Evolutionary conservation across 1,284 basidiomycete species (phyloP), one percentile per base, ranked within the genome.

Genomic region (Moniliophthora roreri): DNA sequence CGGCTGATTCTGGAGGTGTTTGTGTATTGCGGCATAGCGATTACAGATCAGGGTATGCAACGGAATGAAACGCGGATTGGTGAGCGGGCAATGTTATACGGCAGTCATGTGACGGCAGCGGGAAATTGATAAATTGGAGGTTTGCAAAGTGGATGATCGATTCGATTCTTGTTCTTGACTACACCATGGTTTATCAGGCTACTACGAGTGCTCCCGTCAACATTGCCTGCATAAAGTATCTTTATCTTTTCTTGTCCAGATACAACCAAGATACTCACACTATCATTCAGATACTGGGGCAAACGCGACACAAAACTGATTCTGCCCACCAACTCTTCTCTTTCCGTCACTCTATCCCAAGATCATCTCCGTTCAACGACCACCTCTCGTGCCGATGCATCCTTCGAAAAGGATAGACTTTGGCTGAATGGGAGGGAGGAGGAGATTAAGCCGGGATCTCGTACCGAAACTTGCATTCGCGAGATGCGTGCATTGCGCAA

Each of bases 341-440:
- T 99, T 26, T 98, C 95, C 2, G 93, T 99, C 47, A 99, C 97
- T 2, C 87, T 99, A 54, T 91, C 92, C 67, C 97, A 99, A 73
- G 94, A 98, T 73, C 91, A 99, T 65, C 82, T 99, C 21, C 82
- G 93, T 54, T 93, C 93, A 1, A 96, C 94, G 7, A 99, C 96
- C 3, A 94, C 95, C 0, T 93, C 94, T 11, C 85, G 93, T 23
- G 89, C 91, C 3, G 91, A 96, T 65, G 75, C 86, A 0, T 77
- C 80, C 2, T 97, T 95, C 63, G 73, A 74, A 53, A 73, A 77
- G 47, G 94, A 98, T 72, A 78, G 84, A 48, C 82, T 99, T 21
- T 99, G 96, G 96, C 79, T 99, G 53, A 98, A 99, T 67, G 94
- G 93, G 35, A 84, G 82, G 55, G 91, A 95, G 70, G 94, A 98